A percentile compares a stretch with the other conserved stretches of the same genome.
These are phyloP conservation scores for Monosporozyma aquatica DNA, from an alignment of 805 yeast species.

Conservation along the genomic window DNA sequence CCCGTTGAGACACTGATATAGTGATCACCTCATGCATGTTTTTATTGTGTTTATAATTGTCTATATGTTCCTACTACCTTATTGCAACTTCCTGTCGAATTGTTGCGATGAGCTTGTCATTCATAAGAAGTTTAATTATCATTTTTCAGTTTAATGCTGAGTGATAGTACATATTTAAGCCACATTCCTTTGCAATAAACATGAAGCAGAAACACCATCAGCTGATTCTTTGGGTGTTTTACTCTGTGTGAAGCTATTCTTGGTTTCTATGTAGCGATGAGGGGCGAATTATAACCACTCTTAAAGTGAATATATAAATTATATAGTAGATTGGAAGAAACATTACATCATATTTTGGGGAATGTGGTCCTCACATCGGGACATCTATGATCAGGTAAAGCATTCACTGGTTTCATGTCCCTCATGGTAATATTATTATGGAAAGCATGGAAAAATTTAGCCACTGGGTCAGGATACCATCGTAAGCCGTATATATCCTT, in stretches of 20 bases:
- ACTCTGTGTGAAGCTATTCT: too few species aligned
- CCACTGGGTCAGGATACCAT: conserved; percentile 54
- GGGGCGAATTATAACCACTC: too few species aligned
- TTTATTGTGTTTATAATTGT: not conserved
- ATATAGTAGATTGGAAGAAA: not conserved
- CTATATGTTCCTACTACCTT: too few species aligned
- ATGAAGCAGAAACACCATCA: too few species aligned
- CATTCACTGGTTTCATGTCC: conserved; percentile 12
- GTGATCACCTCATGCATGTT: conserved; percentile 68
- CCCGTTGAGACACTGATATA: conserved; percentile 57
- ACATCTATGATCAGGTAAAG: conserved; percentile 11
- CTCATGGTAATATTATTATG: conserved; percentile 25
- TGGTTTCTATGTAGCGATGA: too few species aligned
- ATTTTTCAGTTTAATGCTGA: too few species aligned
- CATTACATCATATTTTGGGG: not conserved
- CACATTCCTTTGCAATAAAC: too few species aligned
- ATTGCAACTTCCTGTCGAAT: too few species aligned
- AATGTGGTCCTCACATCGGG: conserved; percentile 15
- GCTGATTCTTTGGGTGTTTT: too few species aligned
- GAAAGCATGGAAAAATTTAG: conserved; percentile 34
- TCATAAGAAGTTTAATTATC: not conserved
- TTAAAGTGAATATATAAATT: too few species aligned
- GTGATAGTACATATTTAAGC: too few species aligned
- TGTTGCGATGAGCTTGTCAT: conserved; percentile 1
- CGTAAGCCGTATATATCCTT: conserved; percentile 43